Conservation (phyloP, 768 basidiomycete species). For the Cystobasidium onofrii region DNA sequence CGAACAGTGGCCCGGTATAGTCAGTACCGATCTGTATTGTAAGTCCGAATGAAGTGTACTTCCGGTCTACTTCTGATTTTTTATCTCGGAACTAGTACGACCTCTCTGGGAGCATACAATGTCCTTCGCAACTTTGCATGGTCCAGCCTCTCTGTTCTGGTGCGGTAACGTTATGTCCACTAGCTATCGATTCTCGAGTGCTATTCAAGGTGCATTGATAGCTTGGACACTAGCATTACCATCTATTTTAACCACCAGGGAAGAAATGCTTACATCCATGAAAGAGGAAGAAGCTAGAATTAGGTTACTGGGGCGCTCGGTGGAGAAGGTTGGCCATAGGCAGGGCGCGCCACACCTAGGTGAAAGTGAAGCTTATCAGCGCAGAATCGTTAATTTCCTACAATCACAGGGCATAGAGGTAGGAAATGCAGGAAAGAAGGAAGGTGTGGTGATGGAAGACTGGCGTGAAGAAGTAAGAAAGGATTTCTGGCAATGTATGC, state of each 20-base stretch:
- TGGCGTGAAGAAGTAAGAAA: conserved; percentile 25
- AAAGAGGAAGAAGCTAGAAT: background rate
- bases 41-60: too few species aligned
- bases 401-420: background rate
- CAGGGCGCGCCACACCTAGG: conserved; percentile 16
- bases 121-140: conserved; percentile 4
- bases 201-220: conserved; percentile 19
- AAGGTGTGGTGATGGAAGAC: conserved; percentile 12
- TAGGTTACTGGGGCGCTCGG: background rate
- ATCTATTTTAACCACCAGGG: background rate
- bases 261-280: background rate
- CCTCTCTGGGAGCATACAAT: conserved; percentile 17
- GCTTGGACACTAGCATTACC: conserved; percentile 22
- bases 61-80: too few species aligned
- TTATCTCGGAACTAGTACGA: conserved; percentile 6
- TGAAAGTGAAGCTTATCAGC: conserved; percentile 21
- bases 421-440: background rate
- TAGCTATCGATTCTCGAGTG: conserved; percentile 26
- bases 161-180: conserved; percentile 26
- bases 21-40: conserved; percentile 25
- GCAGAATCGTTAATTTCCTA: conserved; percentile 3
- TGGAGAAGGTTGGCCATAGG: conserved; percentile 17
- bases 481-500: conserved; percentile 23
- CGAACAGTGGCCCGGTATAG: background rate
- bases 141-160: conserved; percentile 27